Evolutionary conservation across 2,329 filamentous ascomycete genomes (phyloP), one percentile per base, ranked within the genome.

Genomic region (Alternaria tenuissima): DNA sequence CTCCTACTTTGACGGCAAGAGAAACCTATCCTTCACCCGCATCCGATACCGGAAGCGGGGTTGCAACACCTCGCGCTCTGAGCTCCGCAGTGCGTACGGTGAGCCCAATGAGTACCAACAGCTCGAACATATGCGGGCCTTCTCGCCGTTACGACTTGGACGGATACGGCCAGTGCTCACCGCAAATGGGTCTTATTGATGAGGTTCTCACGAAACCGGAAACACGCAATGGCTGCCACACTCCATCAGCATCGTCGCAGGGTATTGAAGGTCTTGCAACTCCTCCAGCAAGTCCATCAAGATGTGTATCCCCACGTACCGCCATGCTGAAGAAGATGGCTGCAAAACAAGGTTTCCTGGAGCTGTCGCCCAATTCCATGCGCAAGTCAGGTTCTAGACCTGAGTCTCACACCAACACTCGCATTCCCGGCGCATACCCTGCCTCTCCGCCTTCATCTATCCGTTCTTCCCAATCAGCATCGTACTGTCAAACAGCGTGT

Each of bases 1-100:
- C 75, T 3, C 76, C 76, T 11, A 74, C 75, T 1, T 22, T 49
- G 11, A 62, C 60, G n/a, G 74, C 76, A 11, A 74, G 70, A 32
- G 61, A 63, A 7, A 26, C 65, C n/a, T 77, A 64, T 39, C 74
- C 74, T 7, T 75, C 70, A 18, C 75, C 76, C 11, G 55, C 49
- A 7, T 72, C 69, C 7, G 68, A 71, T 8, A 30, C 22, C 20
- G 66, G 58, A 51, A 68, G 63, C 32, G 48, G 47, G 7, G 22
- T 32, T 39, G 39, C 34, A 12, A 70, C 65, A 7, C 58, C 67
- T 4, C 64, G 53, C 12, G 12, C 49, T 48, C 18, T 39, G 8
- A 72, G 61, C 38, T 64, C 68, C 16, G 48, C 49, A 11, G 34
- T 65, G 8, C 61, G 57, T 11, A 52, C 54, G 16, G 38, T 54